These are phyloP conservation scores for Microcyclospora tardicrescens DNA, from an alignment of 2,329 filamentous ascomycete genomes.

Conservation along the genomic window DNA sequence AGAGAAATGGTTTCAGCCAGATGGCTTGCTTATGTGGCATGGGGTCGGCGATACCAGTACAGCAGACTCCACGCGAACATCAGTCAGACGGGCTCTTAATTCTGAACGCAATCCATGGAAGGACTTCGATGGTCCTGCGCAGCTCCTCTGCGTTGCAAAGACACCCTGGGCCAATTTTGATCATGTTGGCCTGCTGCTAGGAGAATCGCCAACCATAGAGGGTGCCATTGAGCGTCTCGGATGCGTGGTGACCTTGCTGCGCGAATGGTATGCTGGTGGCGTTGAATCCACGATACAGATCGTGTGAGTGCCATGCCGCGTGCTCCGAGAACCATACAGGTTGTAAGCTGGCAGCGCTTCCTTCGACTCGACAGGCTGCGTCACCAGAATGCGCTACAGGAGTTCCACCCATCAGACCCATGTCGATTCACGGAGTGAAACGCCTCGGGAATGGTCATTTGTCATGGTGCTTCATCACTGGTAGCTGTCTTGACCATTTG, in stretches of 20 bases:
- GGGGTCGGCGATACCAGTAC: too few relatives aligned
- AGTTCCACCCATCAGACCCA: too few relatives aligned
- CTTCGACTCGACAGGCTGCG: too few relatives aligned
- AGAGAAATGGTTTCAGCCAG: background rate
- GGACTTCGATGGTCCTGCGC: background rate
- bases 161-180: background rate
- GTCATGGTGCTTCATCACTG: too few relatives aligned
- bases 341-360: too few relatives aligned
- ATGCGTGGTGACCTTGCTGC: background rate
- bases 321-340: too few relatives aligned
- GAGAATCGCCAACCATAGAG: background rate
- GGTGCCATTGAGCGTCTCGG: background rate
- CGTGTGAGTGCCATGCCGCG: too few relatives aligned
- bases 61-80: background rate
- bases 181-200: background rate
- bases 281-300: too few relatives aligned
- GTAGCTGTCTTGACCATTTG: too few relatives aligned
- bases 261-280: background rate
- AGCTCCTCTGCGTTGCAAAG: background rate
- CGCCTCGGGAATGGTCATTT: too few relatives aligned
- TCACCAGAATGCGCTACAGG: too few relatives aligned
- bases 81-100: background rate
- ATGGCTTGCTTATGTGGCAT: background rate
- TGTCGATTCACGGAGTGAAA: too few relatives aligned
- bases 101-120: background rate